Evolutionary conservation across 2,329 filamentous ascomycete species (phyloP), one percentile per base, ranked within the genome.

Genomic region (Paraphoma sp.): DNA sequence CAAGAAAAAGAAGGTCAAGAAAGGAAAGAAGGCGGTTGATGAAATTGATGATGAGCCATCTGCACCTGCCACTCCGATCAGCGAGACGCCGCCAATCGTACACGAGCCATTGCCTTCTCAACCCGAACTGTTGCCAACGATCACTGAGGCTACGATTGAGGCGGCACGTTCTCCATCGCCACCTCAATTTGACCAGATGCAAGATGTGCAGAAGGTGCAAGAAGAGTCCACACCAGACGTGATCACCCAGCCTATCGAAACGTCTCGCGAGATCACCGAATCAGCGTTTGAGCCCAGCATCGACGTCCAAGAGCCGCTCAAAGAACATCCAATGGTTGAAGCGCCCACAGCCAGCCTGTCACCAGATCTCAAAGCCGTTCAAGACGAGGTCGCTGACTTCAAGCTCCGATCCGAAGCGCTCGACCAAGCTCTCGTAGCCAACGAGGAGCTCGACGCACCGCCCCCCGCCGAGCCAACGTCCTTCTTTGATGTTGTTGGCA

Each of bases 1-100:
- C 48, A 62, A 62, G 64, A 74, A 60, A 59, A 71, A 74, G 56
- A 71, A 70, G 54, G 49, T 45, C 31, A 64, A 63, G 53, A 68
- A 58, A 18, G 54, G 43, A 7, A 38, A 56, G n/a, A 56, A 63
- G 11, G n/a, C 23, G 12, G n/a, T 48, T 28, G 56, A 55, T 12
- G 54, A 64, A 6, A 48, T 41, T 14, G 54, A 59, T 28, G 45
- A 23, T 2, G 53, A 53, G 10, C 7, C 16, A 10, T 9, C 36
- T 9, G 45, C 38, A 28, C 16, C 40, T 42, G 33, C 48, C 36
- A 46, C 51, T 17, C 48, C 33, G 3, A 23, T 56, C n/a, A 45
- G 46, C 11, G 57, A 62, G 14, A 30, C 29, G 8, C 44, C 44
- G n/a, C 28, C 53, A 30, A 16, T 44, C 12, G 3, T 40, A 6